These are phyloP conservation scores for Aspergillus ochraceus DNA, from an alignment of 2,329 filamentous ascomycete genomes.

Conservation along the genomic window DNA sequence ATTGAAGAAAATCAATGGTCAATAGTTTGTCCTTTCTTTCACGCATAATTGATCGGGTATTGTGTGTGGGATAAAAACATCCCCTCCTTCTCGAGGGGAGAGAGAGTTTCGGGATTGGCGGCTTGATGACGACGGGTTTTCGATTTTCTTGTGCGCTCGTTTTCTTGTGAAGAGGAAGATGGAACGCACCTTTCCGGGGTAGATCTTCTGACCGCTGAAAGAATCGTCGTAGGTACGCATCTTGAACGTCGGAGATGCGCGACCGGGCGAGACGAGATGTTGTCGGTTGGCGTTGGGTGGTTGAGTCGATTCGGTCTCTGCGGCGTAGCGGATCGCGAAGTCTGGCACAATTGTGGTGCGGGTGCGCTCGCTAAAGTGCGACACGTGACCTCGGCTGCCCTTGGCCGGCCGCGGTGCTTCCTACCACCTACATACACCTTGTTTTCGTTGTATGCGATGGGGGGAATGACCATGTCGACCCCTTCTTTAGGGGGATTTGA, in stretches of 20 bases:
- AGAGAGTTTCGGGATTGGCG: constrained; percentile 3
- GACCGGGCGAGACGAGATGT: constrained; percentile 39
- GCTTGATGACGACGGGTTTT: background rate
- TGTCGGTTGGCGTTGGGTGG: constrained; percentile 46
- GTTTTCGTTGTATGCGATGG: background rate
- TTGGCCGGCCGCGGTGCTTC: constrained; percentile 22
- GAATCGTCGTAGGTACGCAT: constrained; percentile 78
- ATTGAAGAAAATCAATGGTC: constrained; percentile 32
- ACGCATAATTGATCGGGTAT: background rate
- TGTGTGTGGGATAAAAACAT: background rate
- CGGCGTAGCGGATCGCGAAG: constrained; percentile 32
- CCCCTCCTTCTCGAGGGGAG: background rate
- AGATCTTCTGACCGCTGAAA: constrained; percentile 77
- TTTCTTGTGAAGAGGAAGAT: constrained; percentile 15
- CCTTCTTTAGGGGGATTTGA: background rate
- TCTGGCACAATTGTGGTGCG: constrained; percentile 43
- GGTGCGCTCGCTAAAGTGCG: constrained; percentile 44
- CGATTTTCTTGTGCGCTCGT: background rate
- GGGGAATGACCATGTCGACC: background rate
- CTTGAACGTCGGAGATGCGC: constrained; percentile 55
- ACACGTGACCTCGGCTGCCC: constrained; percentile 46
- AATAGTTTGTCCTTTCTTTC: constrained; percentile 19
- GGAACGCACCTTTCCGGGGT: constrained; percentile 71
- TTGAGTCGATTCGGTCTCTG: constrained; percentile 43
- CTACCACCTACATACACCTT: background rate